Conservation (phyloP, 805 yeast species). For the Saturnispora zaruensis region DNA sequence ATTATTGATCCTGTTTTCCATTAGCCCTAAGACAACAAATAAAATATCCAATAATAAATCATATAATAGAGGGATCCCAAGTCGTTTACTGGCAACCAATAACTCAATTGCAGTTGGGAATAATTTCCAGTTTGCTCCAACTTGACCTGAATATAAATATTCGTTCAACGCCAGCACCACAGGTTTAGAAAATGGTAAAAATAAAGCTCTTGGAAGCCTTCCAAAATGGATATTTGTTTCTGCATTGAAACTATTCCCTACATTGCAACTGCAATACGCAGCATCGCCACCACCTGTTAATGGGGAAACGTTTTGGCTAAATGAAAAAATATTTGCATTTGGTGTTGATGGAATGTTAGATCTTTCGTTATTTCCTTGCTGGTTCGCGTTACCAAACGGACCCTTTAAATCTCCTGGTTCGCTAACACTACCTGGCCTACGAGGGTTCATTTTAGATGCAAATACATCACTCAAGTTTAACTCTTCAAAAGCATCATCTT, state of each 20-base stretch:
- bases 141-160: conserved; percentile 70
- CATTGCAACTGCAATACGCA: background rate
- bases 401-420: background rate
- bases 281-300: background rate
- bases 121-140: conserved; percentile 66
- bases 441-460: background rate
- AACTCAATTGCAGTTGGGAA: conserved; percentile 62
- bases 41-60: conserved; percentile 61
- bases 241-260: background rate
- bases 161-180: conserved; percentile 62
- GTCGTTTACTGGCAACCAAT: conserved; percentile 52
- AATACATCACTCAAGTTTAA: background rate
- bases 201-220: conserved; percentile 54
- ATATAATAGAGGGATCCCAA: conserved; percentile 60
- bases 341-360: background rate
- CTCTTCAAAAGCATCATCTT: background rate
- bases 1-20: conserved; percentile 32
- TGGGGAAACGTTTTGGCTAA: background rate
- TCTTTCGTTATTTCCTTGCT: background rate
- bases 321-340: background rate
- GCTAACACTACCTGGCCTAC: background rate
- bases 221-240: conserved; percentile 13
- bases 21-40: conserved; percentile 60
- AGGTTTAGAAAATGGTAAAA: conserved; percentile 55
- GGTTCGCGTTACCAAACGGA: background rate